Evolutionary conservation across 2,329 filamentous ascomycete species (phyloP).

Genomic region (Ophiobolus disseminans): DNA sequence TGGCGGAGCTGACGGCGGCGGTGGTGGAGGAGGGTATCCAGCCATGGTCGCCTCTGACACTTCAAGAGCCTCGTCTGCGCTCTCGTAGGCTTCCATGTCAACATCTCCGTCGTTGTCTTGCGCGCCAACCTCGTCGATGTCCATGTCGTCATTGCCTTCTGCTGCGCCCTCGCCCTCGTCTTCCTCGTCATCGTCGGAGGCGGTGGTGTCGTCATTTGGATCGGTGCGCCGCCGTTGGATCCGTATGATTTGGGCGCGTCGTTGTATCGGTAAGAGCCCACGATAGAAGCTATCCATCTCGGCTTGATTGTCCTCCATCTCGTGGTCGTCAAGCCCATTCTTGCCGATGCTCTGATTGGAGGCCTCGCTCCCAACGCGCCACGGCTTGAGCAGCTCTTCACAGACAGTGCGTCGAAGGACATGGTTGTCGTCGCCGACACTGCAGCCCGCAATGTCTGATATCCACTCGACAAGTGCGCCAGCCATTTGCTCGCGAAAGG

Average conservation of each 20-base stretch:
- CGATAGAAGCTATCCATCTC: slow-evolving; percentile 41
- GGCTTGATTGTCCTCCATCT: slow-evolving; percentile 63
- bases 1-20: slow-evolving; percentile 50
- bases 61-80: slow-evolving; percentile 71
- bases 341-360: slow-evolving; percentile 79
- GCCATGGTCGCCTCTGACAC: slow-evolving; percentile 79
- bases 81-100: slow-evolving; percentile 56
- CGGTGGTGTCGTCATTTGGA: slow-evolving; percentile 55
- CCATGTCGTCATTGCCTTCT: slow-evolving; percentile 56
- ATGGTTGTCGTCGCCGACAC: slow-evolving; percentile 78
- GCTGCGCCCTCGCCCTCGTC: slow-evolving; percentile 55
- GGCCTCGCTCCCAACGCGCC: slow-evolving; percentile 84
- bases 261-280: slow-evolving; percentile 35
- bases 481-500: slow-evolving; percentile 97
- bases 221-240: slow-evolving; percentile 42
- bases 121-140: slow-evolving; percentile 52
- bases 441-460: slow-evolving; percentile 87
- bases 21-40: slow-evolving; percentile 73
- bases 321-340: slow-evolving; percentile 83
- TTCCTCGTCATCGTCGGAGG: slow-evolving; percentile 54
- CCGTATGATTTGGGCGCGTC: slow-evolving; percentile 34
- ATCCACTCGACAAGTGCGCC: slow-evolving; percentile 98
- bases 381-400: slow-evolving; percentile 87
- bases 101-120: slow-evolving; percentile 58
- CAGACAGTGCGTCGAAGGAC: slow-evolving; percentile 84